Percentiles rank a stretch among this genome's conserved stretches.
These are phyloP conservation scores for Beauveria bassiana DNA, from an alignment of 2,329 filamentous ascomycete genomes.

Conservation along the genomic window DNA sequence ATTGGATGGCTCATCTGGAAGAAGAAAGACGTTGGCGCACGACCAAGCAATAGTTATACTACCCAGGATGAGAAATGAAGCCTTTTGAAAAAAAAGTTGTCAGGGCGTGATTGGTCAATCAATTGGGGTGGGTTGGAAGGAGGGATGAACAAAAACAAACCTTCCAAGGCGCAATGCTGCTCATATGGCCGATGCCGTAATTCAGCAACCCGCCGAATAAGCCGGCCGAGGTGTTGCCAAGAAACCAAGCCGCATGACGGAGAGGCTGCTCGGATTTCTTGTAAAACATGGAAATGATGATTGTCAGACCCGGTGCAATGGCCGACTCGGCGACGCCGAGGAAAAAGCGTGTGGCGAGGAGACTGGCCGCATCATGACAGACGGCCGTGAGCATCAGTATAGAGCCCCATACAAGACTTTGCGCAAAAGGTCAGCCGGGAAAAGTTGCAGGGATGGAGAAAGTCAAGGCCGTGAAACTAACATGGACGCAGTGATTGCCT, in stretches of 20 bases:
- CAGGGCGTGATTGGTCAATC: background rate
- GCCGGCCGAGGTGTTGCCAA: constrained; percentile 20
- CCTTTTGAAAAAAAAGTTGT: background rate
- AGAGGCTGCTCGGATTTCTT: constrained; percentile 20
- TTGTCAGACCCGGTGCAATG: constrained; percentile 11
- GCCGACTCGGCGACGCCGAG: constrained; percentile 18
- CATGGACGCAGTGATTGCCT: constrained; percentile 19
- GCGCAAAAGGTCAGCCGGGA: background rate
- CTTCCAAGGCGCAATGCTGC: constrained; percentile 42
- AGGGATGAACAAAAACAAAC: constrained; percentile 16
- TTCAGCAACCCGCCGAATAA: constrained; percentile 16
- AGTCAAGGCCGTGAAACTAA: constrained; percentile 6
- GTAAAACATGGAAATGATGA: constrained; percentile 19
- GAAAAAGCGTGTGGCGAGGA: constrained; percentile 17
- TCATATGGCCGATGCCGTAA: constrained; percentile 19
- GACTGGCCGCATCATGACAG: constrained; percentile 14
- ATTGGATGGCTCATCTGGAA: constrained; percentile 5
- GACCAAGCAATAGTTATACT: background rate
- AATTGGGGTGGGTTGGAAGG: background rate
- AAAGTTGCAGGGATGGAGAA: background rate
- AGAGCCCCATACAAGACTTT: constrained; percentile 16
- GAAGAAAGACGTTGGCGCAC: background rate
- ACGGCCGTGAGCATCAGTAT: constrained; percentile 17
- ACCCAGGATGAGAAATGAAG: constrained; percentile 2
- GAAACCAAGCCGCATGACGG: constrained; percentile 22